These are phyloP conservation scores for Candida maesae DNA, from an alignment of 805 yeast species.

Conservation along the genomic window DNA sequence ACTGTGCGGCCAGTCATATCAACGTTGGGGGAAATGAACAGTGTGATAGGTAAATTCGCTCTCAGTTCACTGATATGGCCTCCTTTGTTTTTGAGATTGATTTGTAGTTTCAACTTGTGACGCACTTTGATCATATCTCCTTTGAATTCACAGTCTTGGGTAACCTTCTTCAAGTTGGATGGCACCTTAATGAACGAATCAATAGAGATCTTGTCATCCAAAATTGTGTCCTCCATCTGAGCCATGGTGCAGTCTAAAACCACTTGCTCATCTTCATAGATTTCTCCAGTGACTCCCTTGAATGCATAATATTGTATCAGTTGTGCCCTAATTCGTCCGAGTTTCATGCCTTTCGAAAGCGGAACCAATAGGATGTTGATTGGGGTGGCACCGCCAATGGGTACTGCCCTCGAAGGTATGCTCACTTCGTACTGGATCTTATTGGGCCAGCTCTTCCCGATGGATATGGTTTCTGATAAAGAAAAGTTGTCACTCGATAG, in stretches of 20 bases:
- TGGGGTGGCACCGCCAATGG: slow-evolving; percentile 75
- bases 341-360: slow-evolving; percentile 65
- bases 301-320: slow-evolving; percentile 62
- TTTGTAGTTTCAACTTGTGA: slow-evolving; percentile 74
- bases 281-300: slow-evolving; percentile 51
- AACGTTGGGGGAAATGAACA: slow-evolving; percentile 74
- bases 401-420: slow-evolving; percentile 81
- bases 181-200: slow-evolving; percentile 62
- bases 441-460: slow-evolving; percentile 87
- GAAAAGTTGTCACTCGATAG: slow-evolving; percentile 70
- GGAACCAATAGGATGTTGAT: slow-evolving; percentile 73
- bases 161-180: slow-evolving; percentile 59
- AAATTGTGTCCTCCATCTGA: slow-evolving; percentile 38
- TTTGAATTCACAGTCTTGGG: slow-evolving; percentile 78
- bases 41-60: slow-evolving; percentile 74
- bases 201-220: slow-evolving; percentile 60
- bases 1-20: slow-evolving; percentile 44
- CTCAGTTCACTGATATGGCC: slow-evolving; percentile 84
- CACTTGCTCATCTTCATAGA: slow-evolving; percentile 57
- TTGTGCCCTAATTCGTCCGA: slow-evolving; percentile 64
- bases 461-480: slow-evolving; percentile 79
- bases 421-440: slow-evolving; percentile 84
- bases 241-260: slow-evolving; percentile 49
- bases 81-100: slow-evolving; percentile 66
- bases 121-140: slow-evolving; percentile 65